phyloP scores from a whole-genome alignment of 768 basidiomycete species.

The Leccinum boreale region DNA sequence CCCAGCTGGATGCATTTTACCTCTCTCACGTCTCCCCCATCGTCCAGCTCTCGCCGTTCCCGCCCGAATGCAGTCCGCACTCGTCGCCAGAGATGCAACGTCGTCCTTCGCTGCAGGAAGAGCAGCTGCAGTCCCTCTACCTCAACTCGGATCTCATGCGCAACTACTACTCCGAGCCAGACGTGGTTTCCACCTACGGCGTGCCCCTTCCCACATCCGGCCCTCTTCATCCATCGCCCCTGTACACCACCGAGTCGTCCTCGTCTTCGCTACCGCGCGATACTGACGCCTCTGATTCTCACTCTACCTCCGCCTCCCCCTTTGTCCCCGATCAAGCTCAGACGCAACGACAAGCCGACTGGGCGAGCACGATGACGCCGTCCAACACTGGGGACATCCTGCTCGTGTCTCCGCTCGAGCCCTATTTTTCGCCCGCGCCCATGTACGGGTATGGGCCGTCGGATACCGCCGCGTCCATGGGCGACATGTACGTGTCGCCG shows the following conservation, averaged over 20 bases:
- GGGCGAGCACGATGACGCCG: conserved; percentile 6
- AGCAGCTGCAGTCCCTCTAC: conserved; percentile 19
- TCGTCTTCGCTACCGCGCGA: conserved; percentile 2
- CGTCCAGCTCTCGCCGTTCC: conserved; percentile 17
- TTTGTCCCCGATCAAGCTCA: conserved; percentile 9
- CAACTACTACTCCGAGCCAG: conserved; percentile 19
- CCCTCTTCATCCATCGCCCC: conserved; percentile 10
- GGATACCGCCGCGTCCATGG: conserved; percentile 16
- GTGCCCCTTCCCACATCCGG: not conserved
- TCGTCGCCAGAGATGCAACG: conserved; percentile 10
- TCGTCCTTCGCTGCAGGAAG: conserved; percentile 21
- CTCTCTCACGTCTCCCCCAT: conserved; percentile 19
- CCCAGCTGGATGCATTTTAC: conserved; percentile 18
- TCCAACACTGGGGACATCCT: conserved; percentile 7
- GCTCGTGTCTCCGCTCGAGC: conserved; percentile 16
- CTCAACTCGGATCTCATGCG: conserved; percentile 22
- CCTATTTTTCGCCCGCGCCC: conserved; percentile 11
- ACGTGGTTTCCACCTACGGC: conserved; percentile 9
- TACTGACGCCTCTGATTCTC: not conserved
- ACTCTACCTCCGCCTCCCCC: not conserved
- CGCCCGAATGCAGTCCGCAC: conserved; percentile 14
- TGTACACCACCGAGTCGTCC: conserved; percentile 20
- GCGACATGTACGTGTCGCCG: conserved; percentile 9
- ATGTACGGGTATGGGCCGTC: conserved; percentile 20
- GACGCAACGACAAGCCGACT: conserved; percentile 4